phyloP scores from a whole-genome alignment of 2,329 filamentous ascomycete species.

The Xylaria sp. region DNA sequence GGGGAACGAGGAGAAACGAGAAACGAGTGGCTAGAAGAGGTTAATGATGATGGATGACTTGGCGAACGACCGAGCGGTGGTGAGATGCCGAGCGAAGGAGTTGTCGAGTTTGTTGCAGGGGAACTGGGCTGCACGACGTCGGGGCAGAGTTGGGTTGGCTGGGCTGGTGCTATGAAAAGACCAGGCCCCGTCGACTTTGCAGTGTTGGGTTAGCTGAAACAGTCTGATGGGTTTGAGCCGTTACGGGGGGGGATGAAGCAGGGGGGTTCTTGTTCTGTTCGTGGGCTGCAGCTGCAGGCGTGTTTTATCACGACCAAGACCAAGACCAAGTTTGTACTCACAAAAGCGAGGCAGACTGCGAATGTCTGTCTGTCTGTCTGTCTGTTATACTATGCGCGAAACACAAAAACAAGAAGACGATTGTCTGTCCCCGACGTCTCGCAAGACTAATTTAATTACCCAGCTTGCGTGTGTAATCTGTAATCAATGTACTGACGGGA shows the following conservation, averaged over 20 bases:
- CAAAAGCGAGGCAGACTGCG: not conserved
- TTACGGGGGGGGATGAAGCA: slow-evolving; percentile 44
- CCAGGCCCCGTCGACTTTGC: slow-evolving; percentile 35
- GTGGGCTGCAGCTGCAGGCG: slow-evolving; percentile 11
- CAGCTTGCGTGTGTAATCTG: not conserved
- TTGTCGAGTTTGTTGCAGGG: slow-evolving; percentile 13
- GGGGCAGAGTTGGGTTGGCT: slow-evolving; percentile 3
- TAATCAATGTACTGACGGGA: not conserved
- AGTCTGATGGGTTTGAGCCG: slow-evolving; percentile 50
- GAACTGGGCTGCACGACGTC: slow-evolving; percentile 19
- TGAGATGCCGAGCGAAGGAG: slow-evolving; percentile 33
- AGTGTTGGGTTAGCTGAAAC: slow-evolving; percentile 50
- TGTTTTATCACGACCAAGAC: slow-evolving; percentile 10
- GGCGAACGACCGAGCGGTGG: slow-evolving; percentile 27
- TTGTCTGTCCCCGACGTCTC: not conserved
- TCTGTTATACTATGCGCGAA: not conserved
- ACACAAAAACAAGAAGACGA: not conserved
- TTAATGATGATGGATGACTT: slow-evolving; percentile 25
- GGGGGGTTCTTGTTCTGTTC: slow-evolving; percentile 32
- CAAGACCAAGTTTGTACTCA: too few species aligned
- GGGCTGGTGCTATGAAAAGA: slow-evolving; percentile 37
- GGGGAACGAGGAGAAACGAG: slow-evolving; percentile 22
- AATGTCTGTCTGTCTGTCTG: too few species aligned
- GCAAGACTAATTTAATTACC: not conserved
- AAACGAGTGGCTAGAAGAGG: slow-evolving; percentile 29